A percentile compares a stretch with the other conserved stretches of the same genome.
Conservation (phyloP, 2,329 filamentous ascomycete species). For the Fusarium neocosmosporiellum region DNA sequence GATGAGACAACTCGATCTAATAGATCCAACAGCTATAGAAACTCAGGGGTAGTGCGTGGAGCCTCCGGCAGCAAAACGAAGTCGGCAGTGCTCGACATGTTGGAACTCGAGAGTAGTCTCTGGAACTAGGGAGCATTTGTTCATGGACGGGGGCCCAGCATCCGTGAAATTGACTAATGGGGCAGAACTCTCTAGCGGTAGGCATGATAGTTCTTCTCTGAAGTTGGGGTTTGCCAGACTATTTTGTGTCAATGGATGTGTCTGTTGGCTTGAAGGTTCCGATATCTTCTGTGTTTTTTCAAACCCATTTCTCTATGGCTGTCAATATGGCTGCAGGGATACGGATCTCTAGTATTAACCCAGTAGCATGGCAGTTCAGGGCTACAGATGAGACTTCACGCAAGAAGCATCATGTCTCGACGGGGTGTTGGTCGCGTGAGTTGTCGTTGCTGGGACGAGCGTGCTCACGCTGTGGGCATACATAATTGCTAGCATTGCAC, state of each 20-base stretch:
- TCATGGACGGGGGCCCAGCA: background rate
- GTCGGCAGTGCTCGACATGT: background rate
- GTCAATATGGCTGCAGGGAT: background rate
- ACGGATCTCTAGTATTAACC: background rate
- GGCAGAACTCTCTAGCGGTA: background rate
- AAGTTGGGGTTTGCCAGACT: background rate
- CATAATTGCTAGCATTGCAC: too few species aligned
- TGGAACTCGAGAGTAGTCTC: background rate
- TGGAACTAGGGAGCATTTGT: background rate
- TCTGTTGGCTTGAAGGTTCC: background rate
- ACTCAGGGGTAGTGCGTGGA: too few species aligned
- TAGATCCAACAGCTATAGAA: background rate
- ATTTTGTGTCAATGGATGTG: background rate
- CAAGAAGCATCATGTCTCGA: background rate
- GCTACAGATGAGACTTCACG: background rate
- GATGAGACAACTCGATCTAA: background rate
- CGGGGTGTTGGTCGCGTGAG: background rate
- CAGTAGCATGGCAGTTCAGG: background rate
- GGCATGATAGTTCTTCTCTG: background rate
- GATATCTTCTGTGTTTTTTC: background rate
- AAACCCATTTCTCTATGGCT: background rate
- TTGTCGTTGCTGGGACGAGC: background rate
- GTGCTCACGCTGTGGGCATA: background rate
- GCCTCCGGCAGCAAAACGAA: background rate
- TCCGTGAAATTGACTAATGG: background rate